Conservation (phyloP, 805 yeast genomes). For the Kuraishia piskuri region DNA sequence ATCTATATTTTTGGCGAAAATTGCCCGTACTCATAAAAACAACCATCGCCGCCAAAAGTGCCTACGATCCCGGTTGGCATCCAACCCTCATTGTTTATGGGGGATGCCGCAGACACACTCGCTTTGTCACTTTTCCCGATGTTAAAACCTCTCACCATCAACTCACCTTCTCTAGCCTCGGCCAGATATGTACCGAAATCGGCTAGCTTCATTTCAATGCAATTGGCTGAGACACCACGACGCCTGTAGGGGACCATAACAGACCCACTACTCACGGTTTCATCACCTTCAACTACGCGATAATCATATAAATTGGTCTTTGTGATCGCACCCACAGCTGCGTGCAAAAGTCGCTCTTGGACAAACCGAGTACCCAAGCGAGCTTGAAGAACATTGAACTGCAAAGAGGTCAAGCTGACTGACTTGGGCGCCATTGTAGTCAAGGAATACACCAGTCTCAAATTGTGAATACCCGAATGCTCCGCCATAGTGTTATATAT, state of each 20-base stretch:
- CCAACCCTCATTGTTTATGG: slow-evolving; percentile 33
- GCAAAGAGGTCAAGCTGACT: slow-evolving; percentile 11
- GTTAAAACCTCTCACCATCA: slow-evolving; percentile 56
- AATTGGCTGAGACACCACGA: slow-evolving; percentile 51
- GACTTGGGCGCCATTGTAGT: slow-evolving; percentile 15
- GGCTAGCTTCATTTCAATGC: slow-evolving; percentile 50
- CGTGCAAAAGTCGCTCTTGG: slow-evolving; percentile 35
- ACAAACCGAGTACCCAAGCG: slow-evolving; percentile 41
- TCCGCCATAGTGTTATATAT: slow-evolving; percentile 31
- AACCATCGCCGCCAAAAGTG: slow-evolving; percentile 64
- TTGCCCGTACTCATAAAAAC: slow-evolving; percentile 38
- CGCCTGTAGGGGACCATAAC: slow-evolving; percentile 14
- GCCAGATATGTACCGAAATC: slow-evolving; percentile 22
- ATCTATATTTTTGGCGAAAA: neutral
- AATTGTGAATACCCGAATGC: slow-evolving; percentile 9
- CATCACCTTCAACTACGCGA: slow-evolving; percentile 31
- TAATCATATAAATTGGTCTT: slow-evolving; percentile 56
- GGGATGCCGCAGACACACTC: neutral
- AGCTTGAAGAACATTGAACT: slow-evolving; percentile 31
- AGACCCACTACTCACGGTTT: neutral
- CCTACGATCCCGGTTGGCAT: slow-evolving; percentile 42
- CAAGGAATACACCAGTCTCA: slow-evolving; percentile 35
- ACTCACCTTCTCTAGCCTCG: slow-evolving; percentile 35
- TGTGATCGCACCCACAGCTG: slow-evolving; percentile 49
- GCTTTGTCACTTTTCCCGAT: slow-evolving; percentile 35